Percentiles rank a stretch among this genome's conserved stretches.
Evolutionary conservation across 2,329 filamentous ascomycete species (phyloP).

Genomic region (Nothomitra cinnamomea): DNA sequence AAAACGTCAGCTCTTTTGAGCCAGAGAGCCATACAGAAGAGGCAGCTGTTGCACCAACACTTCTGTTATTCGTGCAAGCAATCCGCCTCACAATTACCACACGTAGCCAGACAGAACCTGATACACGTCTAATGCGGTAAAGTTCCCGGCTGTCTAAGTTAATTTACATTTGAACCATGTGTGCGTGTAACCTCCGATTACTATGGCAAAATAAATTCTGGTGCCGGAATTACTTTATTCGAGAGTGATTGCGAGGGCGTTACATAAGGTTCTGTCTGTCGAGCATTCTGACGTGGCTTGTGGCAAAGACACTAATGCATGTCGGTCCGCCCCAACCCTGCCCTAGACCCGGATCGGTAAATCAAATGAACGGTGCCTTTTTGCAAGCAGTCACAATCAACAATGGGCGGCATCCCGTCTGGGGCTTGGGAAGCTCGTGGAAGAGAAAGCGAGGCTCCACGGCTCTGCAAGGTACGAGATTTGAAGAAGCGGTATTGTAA

Average conservation of each 20-base stretch:
- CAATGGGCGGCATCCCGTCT: background rate
- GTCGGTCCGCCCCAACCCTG: background rate
- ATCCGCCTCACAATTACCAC: background rate
- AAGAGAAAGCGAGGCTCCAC: background rate
- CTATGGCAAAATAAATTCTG: background rate
- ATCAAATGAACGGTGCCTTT: background rate
- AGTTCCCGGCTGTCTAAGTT: background rate
- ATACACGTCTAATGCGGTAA: conserved; percentile 1
- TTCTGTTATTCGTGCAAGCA: background rate
- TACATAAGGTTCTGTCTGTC: background rate
- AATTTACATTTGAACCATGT: background rate
- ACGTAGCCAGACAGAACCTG: background rate
- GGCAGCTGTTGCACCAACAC: background rate
- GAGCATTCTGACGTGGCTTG: conserved; percentile 3
- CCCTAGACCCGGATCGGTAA: background rate
- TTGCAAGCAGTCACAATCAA: background rate
- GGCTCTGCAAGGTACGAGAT: conserved; percentile 2
- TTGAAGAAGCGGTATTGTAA: background rate
- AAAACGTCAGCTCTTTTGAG: background rate
- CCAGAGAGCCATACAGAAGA: background rate
- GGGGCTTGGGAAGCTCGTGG: background rate
- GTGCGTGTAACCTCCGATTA: background rate
- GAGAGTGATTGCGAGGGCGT: background rate
- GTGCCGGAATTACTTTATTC: background rate
- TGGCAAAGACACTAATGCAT: background rate